A percentile compares a stretch with the other conserved stretches of the same genome.
phyloP scores from a whole-genome alignment of 164 flowering plant genomes.

The Stephania japonica region DNA sequence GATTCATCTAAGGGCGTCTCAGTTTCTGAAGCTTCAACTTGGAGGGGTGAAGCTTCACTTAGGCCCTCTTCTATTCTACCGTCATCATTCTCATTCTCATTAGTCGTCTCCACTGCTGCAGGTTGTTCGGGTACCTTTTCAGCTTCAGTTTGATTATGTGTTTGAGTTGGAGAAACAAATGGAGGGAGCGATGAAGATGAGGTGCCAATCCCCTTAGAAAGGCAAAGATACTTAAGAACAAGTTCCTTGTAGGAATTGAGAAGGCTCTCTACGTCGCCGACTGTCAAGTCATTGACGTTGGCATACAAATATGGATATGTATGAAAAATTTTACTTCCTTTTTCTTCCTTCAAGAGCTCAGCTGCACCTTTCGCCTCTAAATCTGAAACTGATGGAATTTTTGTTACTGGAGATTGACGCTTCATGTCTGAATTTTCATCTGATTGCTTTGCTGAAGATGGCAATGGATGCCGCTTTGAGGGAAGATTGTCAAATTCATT shows the following conservation, averaged over 20 bases:
- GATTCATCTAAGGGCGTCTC: constrained; percentile 20
- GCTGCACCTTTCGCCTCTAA: constrained; percentile 74
- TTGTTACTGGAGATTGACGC: constrained; percentile 22
- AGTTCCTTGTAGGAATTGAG: constrained; percentile 72
- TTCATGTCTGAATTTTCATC: constrained; percentile 22
- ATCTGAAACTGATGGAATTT: constrained; percentile 58
- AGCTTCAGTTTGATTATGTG: constrained; percentile 12
- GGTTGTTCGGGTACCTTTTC: constrained; percentile 20
- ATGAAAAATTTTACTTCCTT: constrained; percentile 30
- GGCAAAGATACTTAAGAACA: constrained; percentile 69
- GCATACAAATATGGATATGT: constrained; percentile 74
- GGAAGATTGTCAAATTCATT: constrained; percentile 19
- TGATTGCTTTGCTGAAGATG: constrained; percentile 27
- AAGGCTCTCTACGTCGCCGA: constrained; percentile 68
- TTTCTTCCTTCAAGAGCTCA: constrained; percentile 63
- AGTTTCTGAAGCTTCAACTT: constrained; percentile 23
- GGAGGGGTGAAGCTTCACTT: constrained; percentile 11
- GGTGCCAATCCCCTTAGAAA: constrained; percentile 58
- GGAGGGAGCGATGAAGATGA: constrained; percentile 17
- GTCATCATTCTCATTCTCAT: constrained; percentile 14
- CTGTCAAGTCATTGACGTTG: constrained; percentile 65
- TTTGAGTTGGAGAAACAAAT: constrained; percentile 19
- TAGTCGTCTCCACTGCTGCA: constrained; percentile 7
- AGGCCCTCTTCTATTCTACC: constrained; percentile 13
- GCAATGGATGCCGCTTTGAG: constrained; percentile 12